Conservation (phyloP, 2,329 filamentous ascomycete species). For the Alternaria sp. region DNA sequence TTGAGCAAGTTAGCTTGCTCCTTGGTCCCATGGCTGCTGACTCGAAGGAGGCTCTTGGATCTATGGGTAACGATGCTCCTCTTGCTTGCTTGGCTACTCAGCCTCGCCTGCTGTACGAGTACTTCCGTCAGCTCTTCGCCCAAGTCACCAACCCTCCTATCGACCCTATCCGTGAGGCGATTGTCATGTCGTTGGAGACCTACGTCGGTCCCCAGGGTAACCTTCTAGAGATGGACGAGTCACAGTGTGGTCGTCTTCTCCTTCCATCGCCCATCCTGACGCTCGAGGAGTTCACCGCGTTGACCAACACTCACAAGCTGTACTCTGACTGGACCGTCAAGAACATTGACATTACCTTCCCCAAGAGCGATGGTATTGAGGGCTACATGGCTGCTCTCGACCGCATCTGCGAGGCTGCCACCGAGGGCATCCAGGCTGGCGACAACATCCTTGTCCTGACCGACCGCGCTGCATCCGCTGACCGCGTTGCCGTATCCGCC, state of each 20-base stretch:
- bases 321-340: constrained; percentile 86
- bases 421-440: constrained; percentile 79
- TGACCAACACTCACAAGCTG: constrained; percentile 76
- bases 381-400: constrained; percentile 90
- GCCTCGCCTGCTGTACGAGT: constrained; percentile 89
- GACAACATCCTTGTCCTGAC: constrained; percentile 89
- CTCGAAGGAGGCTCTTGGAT: constrained; percentile 94
- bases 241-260: constrained; percentile 84
- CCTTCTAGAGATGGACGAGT: constrained; percentile 88
- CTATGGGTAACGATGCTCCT: constrained; percentile 97
- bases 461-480: constrained; percentile 81
- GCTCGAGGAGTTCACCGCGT: constrained; percentile 86
- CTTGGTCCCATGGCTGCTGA: constrained; percentile 96
- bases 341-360: constrained; percentile 91
- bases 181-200: constrained; percentile 97
- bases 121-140: constrained; percentile 96
- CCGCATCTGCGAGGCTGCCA: constrained; percentile 83
- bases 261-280: constrained; percentile 89
- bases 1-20: constrained; percentile 91
- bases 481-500: constrained; percentile 84
- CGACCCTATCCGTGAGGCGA: constrained; percentile 94
- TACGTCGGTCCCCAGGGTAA: constrained; percentile 97
- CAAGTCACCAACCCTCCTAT: constrained; percentile 98
- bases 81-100: constrained; percentile 90
- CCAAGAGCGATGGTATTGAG: constrained; percentile 79